A percentile compares a stretch with the other conserved stretches of the same genome.
Conservation (phyloP, 139 green algal genomes). For the Chlamydomonas sp. region DNA sequence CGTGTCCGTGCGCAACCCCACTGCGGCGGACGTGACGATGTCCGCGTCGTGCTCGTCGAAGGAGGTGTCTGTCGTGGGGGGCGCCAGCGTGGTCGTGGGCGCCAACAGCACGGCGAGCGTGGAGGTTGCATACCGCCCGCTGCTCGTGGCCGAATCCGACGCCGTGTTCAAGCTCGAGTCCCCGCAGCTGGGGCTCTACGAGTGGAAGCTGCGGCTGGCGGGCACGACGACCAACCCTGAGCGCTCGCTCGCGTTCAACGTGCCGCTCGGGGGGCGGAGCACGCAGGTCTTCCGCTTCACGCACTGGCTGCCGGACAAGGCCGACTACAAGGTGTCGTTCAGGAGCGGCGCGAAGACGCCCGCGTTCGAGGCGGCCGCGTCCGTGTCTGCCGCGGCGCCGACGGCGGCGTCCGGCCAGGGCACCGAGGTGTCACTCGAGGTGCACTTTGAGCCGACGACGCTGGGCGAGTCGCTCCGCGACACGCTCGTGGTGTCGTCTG, state of each 20-base stretch:
- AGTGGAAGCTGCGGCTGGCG: constrained; percentile 57
- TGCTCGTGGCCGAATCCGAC: constrained; percentile 46
- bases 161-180: constrained; percentile 48
- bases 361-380: constrained; percentile 12
- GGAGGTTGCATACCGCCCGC: constrained; percentile 54
- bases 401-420: constrained; percentile 24
- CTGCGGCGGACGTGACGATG: constrained; percentile 39
- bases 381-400: constrained; percentile 11
- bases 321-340: constrained; percentile 62
- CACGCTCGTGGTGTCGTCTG: constrained; percentile 44
- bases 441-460: constrained; percentile 62
- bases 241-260: constrained; percentile 49
- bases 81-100: constrained; percentile 30
- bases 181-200: constrained; percentile 56
- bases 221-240: constrained; percentile 51
- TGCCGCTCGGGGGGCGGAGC: constrained; percentile 56
- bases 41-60: constrained; percentile 32
- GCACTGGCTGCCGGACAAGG: constrained; percentile 63
- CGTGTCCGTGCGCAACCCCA: constrained; percentile 59
- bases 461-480: constrained; percentile 59
- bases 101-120: constrained; percentile 24
- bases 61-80: constrained; percentile 34
- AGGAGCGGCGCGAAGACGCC: constrained; percentile 23
- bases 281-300: constrained; percentile 59
- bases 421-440: constrained; percentile 49